These are phyloP conservation scores for Cardamine occulta DNA, from an alignment of 345 rosid genomes.

Conservation along the genomic window DNA sequence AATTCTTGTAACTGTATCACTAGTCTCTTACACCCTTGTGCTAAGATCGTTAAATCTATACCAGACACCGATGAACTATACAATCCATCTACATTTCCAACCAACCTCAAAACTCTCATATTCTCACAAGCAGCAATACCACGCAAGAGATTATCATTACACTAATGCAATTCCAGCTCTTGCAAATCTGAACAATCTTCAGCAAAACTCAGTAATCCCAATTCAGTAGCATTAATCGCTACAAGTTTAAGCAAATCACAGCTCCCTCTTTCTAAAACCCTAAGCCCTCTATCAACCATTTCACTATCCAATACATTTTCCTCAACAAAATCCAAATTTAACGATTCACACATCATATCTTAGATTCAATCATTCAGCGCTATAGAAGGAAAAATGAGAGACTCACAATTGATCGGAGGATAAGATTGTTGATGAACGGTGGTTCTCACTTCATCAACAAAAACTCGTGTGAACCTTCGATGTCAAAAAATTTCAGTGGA, in stretches of 20 bases:
- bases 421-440: no score
- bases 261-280: constrained; percentile 56
- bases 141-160: constrained; percentile 69
- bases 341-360: no score
- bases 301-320: constrained; percentile 59
- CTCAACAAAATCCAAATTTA: constrained; percentile 48
- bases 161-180: constrained; percentile 75
- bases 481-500: no score
- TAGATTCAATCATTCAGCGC: no score
- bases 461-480: no score
- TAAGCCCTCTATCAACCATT: constrained; percentile 64
- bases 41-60: constrained; percentile 89
- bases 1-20: constrained; percentile 40
- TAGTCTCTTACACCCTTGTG: constrained; percentile 87
- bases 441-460: no score
- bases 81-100: constrained; percentile 66
- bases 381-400: no score
- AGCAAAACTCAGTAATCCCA: constrained; percentile 65
- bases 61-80: constrained; percentile 76
- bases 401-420: no score
- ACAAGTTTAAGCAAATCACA: constrained; percentile 73
- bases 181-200: constrained; percentile 69
- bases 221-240: constrained; percentile 72
- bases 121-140: constrained; percentile 82
- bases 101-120: constrained; percentile 73